Evolutionary conservation across 23 red algal genomes (phyloP), one percentile per base, ranked within the genome.

Genomic region (Gracilariopsis chorda): DNA sequence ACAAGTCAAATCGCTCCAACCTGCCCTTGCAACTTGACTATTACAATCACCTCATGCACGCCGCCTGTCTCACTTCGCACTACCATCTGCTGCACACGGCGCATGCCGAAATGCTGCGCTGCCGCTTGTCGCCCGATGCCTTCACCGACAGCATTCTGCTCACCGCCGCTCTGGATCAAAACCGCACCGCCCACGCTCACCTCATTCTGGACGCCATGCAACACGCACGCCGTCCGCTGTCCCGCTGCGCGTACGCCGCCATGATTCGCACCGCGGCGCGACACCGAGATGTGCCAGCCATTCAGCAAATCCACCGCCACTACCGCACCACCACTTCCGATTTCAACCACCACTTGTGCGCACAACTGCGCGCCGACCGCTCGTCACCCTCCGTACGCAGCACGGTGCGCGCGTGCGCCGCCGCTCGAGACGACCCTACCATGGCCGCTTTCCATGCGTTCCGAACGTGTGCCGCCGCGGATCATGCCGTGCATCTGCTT

Each of bases 1-100:
- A 27, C 55, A 33, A 11, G 11, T 6, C 55, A 5, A 6, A 21
- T 27, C 9, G 7, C 8, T n/a, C 13, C 59, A 13, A 64, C 59
- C 12, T 16, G 24, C 29, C 45, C 17, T 56, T 23, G 28, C 51
- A 30, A 17, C 51, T 28, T 10, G 25, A 24, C 51, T 81, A 81
- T 51, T 57, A 60, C 48, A 81, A 81, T 51, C 51, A 24, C 51
- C 6, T 81, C 29, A 60, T 81, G 77, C 56, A 42, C 36, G 77
- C 56, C 37, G 77, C 77, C 2, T 36, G 32, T 3, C 21, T 81
- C 27, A 33, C 23, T 9, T 17, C 13, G 6, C 21, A 81, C 49
- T 81, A 43, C 32, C 6, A 55, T 27, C 51, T 60, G 12, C 12
- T 60, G 8, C 5, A 60, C 77, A 56, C 48, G 28, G 77, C 77